Conservation (phyloP, 75 land plant genomes). For the Isoetes taiwanensis region DNA sequence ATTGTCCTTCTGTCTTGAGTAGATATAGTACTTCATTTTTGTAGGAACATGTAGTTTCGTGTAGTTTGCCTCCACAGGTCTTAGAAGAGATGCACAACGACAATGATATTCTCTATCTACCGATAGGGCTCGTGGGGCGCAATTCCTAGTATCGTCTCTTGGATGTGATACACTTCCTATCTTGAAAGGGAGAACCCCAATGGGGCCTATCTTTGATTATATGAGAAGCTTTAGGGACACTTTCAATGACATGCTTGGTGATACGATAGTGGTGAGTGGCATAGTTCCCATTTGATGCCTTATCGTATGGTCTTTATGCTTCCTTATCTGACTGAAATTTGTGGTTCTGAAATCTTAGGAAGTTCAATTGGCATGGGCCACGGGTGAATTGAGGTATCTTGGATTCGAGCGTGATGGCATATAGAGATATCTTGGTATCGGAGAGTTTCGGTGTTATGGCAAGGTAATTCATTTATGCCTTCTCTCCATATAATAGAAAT, state of each 20-base stretch:
- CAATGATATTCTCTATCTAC: slow-evolving; percentile 20
- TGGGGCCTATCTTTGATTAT: slow-evolving; percentile 69
- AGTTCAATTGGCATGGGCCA: slow-evolving; percentile 42
- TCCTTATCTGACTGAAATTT: neutral
- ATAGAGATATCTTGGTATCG: slow-evolving; percentile 34
- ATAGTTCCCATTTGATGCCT: too few relatives aligned
- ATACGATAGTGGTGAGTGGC: slow-evolving; percentile 17
- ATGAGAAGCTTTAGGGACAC: slow-evolving; percentile 72
- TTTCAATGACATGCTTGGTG: slow-evolving; percentile 12
- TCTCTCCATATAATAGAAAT: too few relatives aligned
- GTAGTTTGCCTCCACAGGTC: neutral
- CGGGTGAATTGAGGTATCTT: slow-evolving; percentile 32
- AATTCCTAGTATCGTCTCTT: slow-evolving; percentile 71
- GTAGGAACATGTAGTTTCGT: too few relatives aligned
- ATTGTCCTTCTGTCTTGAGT: too few relatives aligned
- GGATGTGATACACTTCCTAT: slow-evolving; percentile 71
- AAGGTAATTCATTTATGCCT: slow-evolving; percentile 10
- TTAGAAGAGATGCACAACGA: neutral
- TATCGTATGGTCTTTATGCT: neutral
- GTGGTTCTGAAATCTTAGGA: slow-evolving; percentile 11
- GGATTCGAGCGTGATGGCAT: slow-evolving; percentile 27
- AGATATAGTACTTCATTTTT: too few relatives aligned
- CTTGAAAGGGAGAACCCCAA: slow-evolving; percentile 76
- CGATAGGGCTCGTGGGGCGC: slow-evolving; percentile 52
- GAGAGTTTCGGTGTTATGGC: slow-evolving; percentile 34